These are phyloP conservation scores for Neostapfia colusana DNA, from an alignment of 176 grass and related monocot species.

Conservation along the genomic window DNA sequence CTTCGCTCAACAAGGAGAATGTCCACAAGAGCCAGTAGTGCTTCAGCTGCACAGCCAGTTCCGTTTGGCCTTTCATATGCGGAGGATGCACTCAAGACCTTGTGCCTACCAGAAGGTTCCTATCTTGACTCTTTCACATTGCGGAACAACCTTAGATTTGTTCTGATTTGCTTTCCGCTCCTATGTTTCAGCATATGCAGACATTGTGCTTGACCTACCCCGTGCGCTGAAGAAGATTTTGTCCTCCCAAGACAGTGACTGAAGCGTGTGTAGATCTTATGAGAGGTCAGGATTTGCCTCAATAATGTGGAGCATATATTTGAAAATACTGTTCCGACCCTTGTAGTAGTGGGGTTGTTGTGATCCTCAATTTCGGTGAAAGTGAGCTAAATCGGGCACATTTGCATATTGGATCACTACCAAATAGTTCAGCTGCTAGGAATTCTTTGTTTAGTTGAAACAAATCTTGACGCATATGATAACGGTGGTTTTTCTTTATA, in stretches of 20 bases:
- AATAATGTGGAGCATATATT: conserved; percentile 12
- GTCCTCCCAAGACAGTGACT: conserved; percentile 51
- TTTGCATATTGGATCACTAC: neutral
- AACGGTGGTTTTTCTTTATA: too few relatives aligned
- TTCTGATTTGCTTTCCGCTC: conserved; percentile 10
- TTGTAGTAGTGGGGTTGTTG: neutral
- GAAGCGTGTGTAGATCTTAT: conserved; percentile 17
- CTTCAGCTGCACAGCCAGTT: conserved; percentile 39
- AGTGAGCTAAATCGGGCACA: neutral
- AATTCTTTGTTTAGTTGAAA: neutral
- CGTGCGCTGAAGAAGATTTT: conserved; percentile 67
- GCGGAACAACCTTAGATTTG: conserved; percentile 17
- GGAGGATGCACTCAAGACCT: conserved; percentile 72
- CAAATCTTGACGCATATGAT: neutral
- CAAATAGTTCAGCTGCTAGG: neutral
- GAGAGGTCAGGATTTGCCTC: neutral
- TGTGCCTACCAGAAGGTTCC: conserved; percentile 83
- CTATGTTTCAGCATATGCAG: conserved; percentile 70
- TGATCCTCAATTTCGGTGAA: neutral
- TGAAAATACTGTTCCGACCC: neutral
- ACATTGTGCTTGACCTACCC: conserved; percentile 81
- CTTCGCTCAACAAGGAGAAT: conserved; percentile 68
- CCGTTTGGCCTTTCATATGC: conserved; percentile 75
- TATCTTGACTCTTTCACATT: neutral
- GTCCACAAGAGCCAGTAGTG: conserved; percentile 38